Evolutionary conservation across 2,329 filamentous ascomycete species (phyloP), one percentile per base, ranked within the genome.

Genomic region (Colletotrichum tabaci): DNA sequence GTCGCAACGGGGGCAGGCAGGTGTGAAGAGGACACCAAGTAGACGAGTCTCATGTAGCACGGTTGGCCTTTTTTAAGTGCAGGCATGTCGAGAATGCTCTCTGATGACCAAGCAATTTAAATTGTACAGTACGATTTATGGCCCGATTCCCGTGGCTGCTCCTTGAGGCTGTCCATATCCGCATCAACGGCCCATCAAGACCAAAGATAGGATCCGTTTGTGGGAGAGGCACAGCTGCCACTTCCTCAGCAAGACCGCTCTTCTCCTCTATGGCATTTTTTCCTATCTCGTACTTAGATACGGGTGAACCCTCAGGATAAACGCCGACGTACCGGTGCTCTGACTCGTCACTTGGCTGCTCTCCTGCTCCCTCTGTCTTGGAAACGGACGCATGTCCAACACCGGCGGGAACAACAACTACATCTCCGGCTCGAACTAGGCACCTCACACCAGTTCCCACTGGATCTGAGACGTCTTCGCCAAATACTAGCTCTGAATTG

Each of bases 281-380:
- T n/a, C 69, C 65, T 10, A 61, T 18, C 55, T 69, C 65, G n/a
- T 23, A 46, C 8, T 46, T 50, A 8, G 30, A 65, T 3, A 44
- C 15, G 10, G 66, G 58, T 7, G 66, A 49, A 10, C 52, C 75
- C 38, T 72, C 44, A 9, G 75, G 74, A 57, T 76, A 77, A 2
- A 77, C 72, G 4, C 75, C 76, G 15, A 77, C 73, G 21, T 76
- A 76, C 4, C 69, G 66, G 30, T 77, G 77, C n/a, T 77, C 63
- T 2, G 46, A 7, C 42, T 53, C 47, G 2, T 35, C 46, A 4
- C 42, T 21, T 7, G 21, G 4, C 21, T n/a, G 10, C 8, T 18
- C 60, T 2, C 13, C 13, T 21, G 35, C 21, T 23, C 13, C 50
- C 21, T 64, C 44, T 4, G 44, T 52, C 6, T 68, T 23, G 16